Base-by-base conservation (phyloP, 306 rosid species). In the Arachis hypogaea region DNA sequence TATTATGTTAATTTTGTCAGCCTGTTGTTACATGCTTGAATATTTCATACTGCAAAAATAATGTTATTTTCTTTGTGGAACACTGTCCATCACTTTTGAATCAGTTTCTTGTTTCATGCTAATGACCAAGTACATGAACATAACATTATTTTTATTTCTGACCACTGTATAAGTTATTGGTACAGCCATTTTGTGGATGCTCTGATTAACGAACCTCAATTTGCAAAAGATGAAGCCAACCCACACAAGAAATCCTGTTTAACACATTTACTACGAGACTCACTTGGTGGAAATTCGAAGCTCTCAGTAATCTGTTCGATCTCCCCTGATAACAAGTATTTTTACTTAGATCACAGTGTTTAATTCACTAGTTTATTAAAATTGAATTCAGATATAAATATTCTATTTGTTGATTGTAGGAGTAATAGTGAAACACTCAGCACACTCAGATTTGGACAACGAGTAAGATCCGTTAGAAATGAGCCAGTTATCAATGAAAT, bases 251-350 rank as follows among this genome's bases (percentile, higher is more conserved):
- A 84, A 56, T 92, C 86, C 54, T 87, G 88, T 79, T 87, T 92
- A 75, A 87, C 97, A 28, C 87, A 72, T 72, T 74, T 95, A 76
- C 81, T 95, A 57, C 80, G 78, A 68, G 93, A 88, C 60, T 78
- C 96, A 66, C 84, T 95, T 71, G 93, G 91, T 45, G 96, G 96
- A 79, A 95, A 90, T 83, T 83, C 90, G 58, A 92, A 87, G 78
- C 83, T 92, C 71, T 87, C 97, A 60, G 89, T 90, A 33, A 86
- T 92, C 51, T 95, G 97, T 71, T 89, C 89, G 64, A 69, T 92
- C 89, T 82, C 86, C 55, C 82, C 86, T 5, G 87, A 92, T 77
- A 83, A 78, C 83, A 88, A 55, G 99, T 93, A 93, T 64, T 65
- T 61, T 68, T 61, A 47, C 69, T 76, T 65, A 33, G 57, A 42